These are phyloP conservation scores for Mortierella polycephala DNA, from an alignment of 371 early-diverging fungal species.

Conservation along the genomic window DNA sequence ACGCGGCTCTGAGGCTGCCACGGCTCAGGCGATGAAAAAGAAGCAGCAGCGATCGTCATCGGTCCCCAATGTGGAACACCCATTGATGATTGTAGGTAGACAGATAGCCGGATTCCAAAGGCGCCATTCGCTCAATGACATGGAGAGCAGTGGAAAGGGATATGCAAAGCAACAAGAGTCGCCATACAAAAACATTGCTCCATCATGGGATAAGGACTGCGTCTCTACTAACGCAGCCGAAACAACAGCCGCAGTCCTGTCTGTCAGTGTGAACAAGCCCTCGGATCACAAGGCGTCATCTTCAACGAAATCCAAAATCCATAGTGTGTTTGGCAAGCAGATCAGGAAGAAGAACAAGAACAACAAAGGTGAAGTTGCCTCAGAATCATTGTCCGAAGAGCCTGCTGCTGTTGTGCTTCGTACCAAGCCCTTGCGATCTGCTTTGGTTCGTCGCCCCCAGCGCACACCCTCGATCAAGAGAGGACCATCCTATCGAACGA, in stretches of 20 bases:
- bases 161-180: background rate
- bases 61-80: conserved; percentile 33
- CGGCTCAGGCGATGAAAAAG: conserved; percentile 13
- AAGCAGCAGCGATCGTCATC: conserved; percentile 41
- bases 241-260: conserved; percentile 6
- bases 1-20: conserved; percentile 11
- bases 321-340: conserved; percentile 39
- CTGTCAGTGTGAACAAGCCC: background rate
- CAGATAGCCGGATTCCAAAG: conserved; percentile 26
- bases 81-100: conserved; percentile 16
- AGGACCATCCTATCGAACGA: conserved; percentile 9
- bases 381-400: background rate
- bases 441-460: conserved; percentile 17
- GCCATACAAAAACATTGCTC: background rate
- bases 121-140: conserved; percentile 39
- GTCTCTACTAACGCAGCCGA: conserved; percentile 10
- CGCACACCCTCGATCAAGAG: conserved; percentile 9
- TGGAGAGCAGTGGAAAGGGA: background rate
- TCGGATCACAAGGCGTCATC: background rate
- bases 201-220: conserved; percentile 29
- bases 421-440: conserved; percentile 19
- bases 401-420: background rate
- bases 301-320: conserved; percentile 23
- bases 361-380: background rate
- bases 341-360: conserved; percentile 22